Percentiles rank a stretch among this genome's conserved stretches.
These are phyloP conservation scores for Penicillium subrubescens DNA, from an alignment of 495 filamentous ascomycete genomes.

Conservation along the genomic window DNA sequence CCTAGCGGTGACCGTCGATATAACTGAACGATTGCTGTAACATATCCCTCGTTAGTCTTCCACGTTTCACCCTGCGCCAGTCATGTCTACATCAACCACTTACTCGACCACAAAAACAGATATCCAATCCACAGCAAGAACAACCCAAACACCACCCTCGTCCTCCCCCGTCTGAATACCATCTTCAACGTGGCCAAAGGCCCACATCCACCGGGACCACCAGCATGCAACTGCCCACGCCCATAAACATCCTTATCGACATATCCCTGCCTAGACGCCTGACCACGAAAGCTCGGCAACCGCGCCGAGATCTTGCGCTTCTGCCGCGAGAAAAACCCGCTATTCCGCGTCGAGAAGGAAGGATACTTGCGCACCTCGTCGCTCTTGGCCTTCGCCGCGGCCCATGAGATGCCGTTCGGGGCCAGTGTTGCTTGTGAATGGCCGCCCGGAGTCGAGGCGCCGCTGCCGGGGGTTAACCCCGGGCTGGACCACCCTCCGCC, in stretches of 20 bases:
- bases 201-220: constrained; percentile 24
- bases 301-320: constrained; percentile 72
- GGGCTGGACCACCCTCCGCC: constrained; percentile 89
- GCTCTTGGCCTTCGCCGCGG: constrained; percentile 72
- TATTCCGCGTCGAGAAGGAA: constrained; percentile 76
- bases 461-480: constrained; percentile 70
- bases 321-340: constrained; percentile 80
- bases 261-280: constrained; percentile 45
- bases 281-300: constrained; percentile 66
- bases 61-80: not conserved
- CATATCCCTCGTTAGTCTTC: not conserved
- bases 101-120: constrained; percentile 60
- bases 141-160: constrained; percentile 59
- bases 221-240: constrained; percentile 39
- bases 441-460: constrained; percentile 65
- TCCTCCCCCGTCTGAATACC: constrained; percentile 55
- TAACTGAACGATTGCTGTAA: constrained; percentile 37
- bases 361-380: constrained; percentile 76
- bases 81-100: constrained; percentile 39
- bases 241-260: constrained; percentile 79
- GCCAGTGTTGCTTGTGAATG: constrained; percentile 39
- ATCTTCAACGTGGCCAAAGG: constrained; percentile 41
- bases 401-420: constrained; percentile 70
- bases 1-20: constrained; percentile 67
- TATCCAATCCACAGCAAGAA: constrained; percentile 63